Conservation (phyloP, 192 early-diverging fungal species). For the Coemansia sp. region DNA sequence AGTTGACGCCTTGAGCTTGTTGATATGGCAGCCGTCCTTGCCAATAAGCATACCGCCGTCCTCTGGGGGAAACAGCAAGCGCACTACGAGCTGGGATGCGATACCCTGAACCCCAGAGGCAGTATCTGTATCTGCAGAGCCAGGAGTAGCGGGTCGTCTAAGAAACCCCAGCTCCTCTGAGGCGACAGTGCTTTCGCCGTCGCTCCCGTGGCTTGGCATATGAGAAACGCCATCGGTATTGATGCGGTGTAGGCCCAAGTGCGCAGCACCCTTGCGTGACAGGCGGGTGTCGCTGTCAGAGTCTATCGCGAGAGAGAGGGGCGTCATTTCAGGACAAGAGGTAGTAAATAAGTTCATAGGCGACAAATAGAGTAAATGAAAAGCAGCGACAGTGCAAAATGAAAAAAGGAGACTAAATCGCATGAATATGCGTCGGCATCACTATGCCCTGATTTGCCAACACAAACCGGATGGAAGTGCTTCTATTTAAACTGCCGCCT, state of each 20-base stretch:
- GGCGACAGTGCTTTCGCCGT: not conserved
- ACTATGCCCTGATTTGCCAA: constrained; percentile 7
- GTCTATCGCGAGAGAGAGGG: not conserved
- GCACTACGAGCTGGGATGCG: constrained; percentile 12
- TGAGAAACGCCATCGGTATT: not conserved
- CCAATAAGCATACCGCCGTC: constrained; percentile 56
- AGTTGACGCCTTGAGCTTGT: constrained; percentile 47
- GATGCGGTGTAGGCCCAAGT: not conserved
- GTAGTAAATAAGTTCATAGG: not conserved
- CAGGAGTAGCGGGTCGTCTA: not conserved
- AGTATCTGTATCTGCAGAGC: not conserved
- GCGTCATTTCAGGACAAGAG: not conserved
- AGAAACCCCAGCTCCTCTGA: not conserved
- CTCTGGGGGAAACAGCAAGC: constrained; percentile 37
- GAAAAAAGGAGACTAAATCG: not conserved
- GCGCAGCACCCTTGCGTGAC: not conserved
- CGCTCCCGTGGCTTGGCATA: not conserved
- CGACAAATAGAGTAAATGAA: not conserved
- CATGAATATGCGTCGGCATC: not conserved
- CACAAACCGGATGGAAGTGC: not conserved
- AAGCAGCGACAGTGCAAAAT: not conserved
- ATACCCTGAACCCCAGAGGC: not conserved
- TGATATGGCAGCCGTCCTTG: constrained; percentile 47
- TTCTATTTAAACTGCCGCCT: no score
- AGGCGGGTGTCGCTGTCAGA: not conserved